phyloP scores from a whole-genome alignment of 305 asterid genomes.

The Solanum aculeatissimum region DNA sequence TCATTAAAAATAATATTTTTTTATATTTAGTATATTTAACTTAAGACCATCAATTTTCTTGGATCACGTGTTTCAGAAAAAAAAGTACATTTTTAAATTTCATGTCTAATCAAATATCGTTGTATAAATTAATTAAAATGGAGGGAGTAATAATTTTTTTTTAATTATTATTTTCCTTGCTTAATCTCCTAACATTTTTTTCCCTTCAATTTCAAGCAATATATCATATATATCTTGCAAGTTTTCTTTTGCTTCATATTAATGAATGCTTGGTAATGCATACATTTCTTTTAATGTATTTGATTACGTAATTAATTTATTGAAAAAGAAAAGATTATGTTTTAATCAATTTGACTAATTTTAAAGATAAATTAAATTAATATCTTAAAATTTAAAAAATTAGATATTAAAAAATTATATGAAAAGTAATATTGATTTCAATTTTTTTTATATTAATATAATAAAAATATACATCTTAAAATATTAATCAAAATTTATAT shows the following conservation, averaged over 20 bases:
- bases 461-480: too few species aligned
- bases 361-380: too few species aligned
- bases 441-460: too few species aligned
- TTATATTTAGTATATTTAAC: neutral
- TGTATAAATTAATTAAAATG: neutral
- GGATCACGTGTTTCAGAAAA: neutral
- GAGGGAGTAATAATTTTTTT: neutral
- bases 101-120: neutral
- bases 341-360: too few species aligned
- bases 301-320: neutral
- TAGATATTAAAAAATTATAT: too few species aligned
- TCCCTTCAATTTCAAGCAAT: neutral
- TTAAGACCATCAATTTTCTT: too few species aligned
- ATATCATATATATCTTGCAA: neutral
- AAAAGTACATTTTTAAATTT: neutral
- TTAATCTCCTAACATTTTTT: neutral
- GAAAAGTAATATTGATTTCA: too few species aligned
- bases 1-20: neutral
- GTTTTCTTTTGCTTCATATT: neutral
- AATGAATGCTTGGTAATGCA: neutral
- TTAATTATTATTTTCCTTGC: neutral
- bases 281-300: neutral
- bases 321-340: neutral
- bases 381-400: too few species aligned
- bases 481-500: too few species aligned